Percentiles rank a stretch among this genome's conserved stretches.
Evolutionary conservation across 2,329 filamentous ascomycete species (phyloP).

Genomic region (Colletotrichum abscissum): DNA sequence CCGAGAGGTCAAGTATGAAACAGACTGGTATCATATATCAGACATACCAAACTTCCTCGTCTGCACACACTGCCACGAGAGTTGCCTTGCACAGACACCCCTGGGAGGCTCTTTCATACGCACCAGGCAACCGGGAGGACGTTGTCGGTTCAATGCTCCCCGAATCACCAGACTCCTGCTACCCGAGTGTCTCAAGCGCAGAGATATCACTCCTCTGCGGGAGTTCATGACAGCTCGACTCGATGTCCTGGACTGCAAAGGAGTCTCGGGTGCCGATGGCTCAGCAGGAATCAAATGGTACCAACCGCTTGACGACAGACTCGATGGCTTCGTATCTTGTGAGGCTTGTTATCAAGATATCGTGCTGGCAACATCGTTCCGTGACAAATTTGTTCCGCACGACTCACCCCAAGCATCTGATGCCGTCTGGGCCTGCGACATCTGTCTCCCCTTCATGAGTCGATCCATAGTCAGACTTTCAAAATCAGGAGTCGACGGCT

Average conservation of each 20-base stretch:
- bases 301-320: neutral
- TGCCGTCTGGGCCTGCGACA: slow-evolving; percentile 47
- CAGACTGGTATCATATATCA: slow-evolving; percentile 46
- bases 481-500: slow-evolving; percentile 38
- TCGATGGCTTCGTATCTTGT: slow-evolving; percentile 28
- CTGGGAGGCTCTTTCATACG: slow-evolving; percentile 45
- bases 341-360: slow-evolving; percentile 35
- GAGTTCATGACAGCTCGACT: slow-evolving; percentile 44
- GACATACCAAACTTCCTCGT: slow-evolving; percentile 46
- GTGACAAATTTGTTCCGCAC: slow-evolving; percentile 21
- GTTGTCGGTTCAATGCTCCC: slow-evolving; percentile 45
- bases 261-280: slow-evolving; percentile 31
- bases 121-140: slow-evolving; percentile 37
- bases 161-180: slow-evolving; percentile 49
- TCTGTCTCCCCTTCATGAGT: slow-evolving; percentile 41
- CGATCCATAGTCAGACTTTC: slow-evolving; percentile 34
- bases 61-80: slow-evolving; percentile 55
- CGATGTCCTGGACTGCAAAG: slow-evolving; percentile 44
- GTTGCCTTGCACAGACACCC: slow-evolving; percentile 46
- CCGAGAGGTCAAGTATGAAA: slow-evolving; percentile 42
- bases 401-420: slow-evolving; percentile 38
- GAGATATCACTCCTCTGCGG: slow-evolving; percentile 40
- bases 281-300: slow-evolving; percentile 45
- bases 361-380: slow-evolving; percentile 23
- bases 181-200: slow-evolving; percentile 42